Conservation (phyloP, 768 basidiomycete species). For the Infundibulicybe gibba region DNA sequence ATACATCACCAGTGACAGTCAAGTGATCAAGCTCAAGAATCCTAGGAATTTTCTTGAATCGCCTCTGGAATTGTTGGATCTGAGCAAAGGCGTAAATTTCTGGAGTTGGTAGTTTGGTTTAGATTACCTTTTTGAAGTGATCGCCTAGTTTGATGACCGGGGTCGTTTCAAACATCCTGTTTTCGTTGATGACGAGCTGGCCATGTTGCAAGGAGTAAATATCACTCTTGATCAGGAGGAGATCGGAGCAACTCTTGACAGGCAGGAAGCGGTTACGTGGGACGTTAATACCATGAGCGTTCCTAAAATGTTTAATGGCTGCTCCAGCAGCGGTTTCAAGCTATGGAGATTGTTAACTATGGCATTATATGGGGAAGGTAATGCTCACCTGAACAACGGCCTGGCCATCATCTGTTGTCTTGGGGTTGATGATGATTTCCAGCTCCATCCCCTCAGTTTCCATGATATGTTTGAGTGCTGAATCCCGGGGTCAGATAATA, state of each 20-base stretch:
- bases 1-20: conserved; percentile 89
- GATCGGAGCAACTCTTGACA: conserved; percentile 83
- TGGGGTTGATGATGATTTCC: conserved; percentile 94
- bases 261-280: conserved; percentile 93
- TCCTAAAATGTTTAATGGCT: conserved; percentile 90
- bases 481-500: neutral
- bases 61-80: conserved; percentile 89
- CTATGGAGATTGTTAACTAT: conserved; percentile 27
- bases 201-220: conserved; percentile 91
- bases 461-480: conserved; percentile 89
- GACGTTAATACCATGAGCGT: conserved; percentile 92
- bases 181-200: conserved; percentile 79
- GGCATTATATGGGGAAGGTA: neutral
- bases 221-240: conserved; percentile 88
- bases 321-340: conserved; percentile 93
- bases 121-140: conserved; percentile 87
- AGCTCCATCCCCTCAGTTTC: conserved; percentile 83
- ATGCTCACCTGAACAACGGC: conserved; percentile 69
- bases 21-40: conserved; percentile 92
- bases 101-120: neutral
- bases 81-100: conserved; percentile 13
- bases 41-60: conserved; percentile 92
- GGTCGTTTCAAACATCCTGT: conserved; percentile 79
- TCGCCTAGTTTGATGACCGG: conserved; percentile 98
- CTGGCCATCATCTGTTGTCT: conserved; percentile 82